Percentiles rank a stretch among this genome's conserved stretches.
Evolutionary conservation across 2,329 filamentous ascomycete species (phyloP).

Genomic region (Parastagonospora avenae): DNA sequence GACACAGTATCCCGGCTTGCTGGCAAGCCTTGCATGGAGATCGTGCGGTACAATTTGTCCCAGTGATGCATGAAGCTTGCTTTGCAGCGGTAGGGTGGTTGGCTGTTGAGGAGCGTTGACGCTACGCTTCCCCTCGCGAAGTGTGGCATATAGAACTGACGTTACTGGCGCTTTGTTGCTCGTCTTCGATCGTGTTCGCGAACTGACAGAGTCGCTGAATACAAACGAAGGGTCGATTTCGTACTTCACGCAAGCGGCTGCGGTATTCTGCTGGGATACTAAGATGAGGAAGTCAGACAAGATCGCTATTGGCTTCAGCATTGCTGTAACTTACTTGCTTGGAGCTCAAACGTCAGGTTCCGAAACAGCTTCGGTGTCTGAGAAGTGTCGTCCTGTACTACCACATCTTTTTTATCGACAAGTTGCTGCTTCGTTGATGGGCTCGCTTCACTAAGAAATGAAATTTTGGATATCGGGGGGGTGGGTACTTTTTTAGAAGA

Average conservation of each 20-base stretch:
- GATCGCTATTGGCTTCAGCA: not conserved
- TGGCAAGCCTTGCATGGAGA: too few relatives aligned
- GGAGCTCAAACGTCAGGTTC: not conserved
- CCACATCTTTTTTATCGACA: not conserved
- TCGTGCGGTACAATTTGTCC: too few relatives aligned
- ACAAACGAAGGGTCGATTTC: not conserved
- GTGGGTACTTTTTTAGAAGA: not conserved
- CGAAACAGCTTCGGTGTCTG: not conserved
- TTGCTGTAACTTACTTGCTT: not conserved
- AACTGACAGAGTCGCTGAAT: not conserved
- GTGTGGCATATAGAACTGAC: too few relatives aligned
- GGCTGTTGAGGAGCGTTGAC: too few relatives aligned
- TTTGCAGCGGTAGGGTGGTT: too few relatives aligned
- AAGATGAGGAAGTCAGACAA: not conserved
- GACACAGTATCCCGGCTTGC: too few relatives aligned
- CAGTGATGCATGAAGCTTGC: too few relatives aligned
- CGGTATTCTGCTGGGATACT: not conserved
- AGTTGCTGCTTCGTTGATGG: not conserved
- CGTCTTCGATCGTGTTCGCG: too few relatives aligned
- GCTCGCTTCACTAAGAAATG: not conserved
- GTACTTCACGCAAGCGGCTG: not conserved
- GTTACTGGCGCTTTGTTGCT: too few relatives aligned
- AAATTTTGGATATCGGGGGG: not conserved
- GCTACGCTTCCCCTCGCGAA: too few relatives aligned
- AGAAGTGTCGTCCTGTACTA: not conserved